phyloP scores from a whole-genome alignment of 495 filamentous ascomycete genomes.

The Pyronema omphalodes region DNA sequence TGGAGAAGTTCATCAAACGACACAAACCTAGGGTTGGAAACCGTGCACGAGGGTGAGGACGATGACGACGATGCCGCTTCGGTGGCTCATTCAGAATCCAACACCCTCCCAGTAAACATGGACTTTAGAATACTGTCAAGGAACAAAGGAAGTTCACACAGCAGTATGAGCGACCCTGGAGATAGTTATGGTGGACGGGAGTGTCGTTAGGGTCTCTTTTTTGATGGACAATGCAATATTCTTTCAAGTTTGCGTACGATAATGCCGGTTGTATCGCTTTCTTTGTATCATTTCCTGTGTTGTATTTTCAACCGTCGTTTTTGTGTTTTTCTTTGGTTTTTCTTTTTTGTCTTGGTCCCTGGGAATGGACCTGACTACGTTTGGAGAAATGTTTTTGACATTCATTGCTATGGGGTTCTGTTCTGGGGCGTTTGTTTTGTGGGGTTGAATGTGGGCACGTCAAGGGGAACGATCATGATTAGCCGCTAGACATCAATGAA shows the following conservation, averaged over 20 bases:
- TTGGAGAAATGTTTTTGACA: neutral
- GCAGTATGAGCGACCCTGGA: conserved; percentile 22
- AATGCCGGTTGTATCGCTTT: neutral
- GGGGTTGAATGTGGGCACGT: too few species aligned
- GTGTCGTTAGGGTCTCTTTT: neutral
- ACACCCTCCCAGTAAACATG: conserved; percentile 7
- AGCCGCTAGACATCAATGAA: too few species aligned
- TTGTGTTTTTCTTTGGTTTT: conserved; percentile 1
- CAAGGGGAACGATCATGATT: too few species aligned
- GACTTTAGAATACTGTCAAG: conserved; percentile 4
- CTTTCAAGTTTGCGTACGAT: too few species aligned
- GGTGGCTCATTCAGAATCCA: conserved; percentile 12
- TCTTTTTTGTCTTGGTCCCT: neutral
- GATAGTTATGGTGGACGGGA: conserved; percentile 22
- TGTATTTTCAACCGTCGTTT: conserved; percentile 6
- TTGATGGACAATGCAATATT: too few species aligned
- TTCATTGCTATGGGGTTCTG: neutral
- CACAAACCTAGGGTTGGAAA: conserved; percentile 9
- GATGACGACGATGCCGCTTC: conserved; percentile 10
- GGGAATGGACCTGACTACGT: neutral
- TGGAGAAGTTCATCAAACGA: neutral
- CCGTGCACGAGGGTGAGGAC: conserved; percentile 18
- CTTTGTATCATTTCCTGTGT: conserved; percentile 5
- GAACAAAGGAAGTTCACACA: conserved; percentile 8
- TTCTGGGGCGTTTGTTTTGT: too few species aligned